These are phyloP conservation scores for Monilinia aucupariae DNA, from an alignment of 2,329 filamentous ascomycete species.

Conservation along the genomic window DNA sequence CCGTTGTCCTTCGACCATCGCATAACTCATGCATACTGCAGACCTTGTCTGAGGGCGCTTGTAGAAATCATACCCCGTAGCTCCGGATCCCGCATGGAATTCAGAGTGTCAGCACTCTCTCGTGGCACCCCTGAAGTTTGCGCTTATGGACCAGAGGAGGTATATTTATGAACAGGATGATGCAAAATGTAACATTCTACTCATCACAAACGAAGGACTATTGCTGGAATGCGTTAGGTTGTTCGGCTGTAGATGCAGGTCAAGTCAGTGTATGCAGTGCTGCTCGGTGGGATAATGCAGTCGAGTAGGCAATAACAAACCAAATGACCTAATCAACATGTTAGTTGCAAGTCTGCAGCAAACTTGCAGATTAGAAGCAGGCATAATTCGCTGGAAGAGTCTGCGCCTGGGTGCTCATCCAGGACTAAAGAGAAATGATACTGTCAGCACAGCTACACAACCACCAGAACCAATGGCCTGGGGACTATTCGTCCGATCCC, in stretches of 20 bases:
- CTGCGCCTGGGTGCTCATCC: constrained; percentile 13
- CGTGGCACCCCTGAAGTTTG: constrained; percentile 19
- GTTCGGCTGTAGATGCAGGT: constrained; percentile 13
- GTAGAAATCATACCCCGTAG: constrained; percentile 16
- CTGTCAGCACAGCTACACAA: constrained; percentile 16
- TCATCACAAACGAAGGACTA: constrained; percentile 7
- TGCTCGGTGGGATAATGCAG: constrained; percentile 4
- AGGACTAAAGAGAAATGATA: constrained; percentile 11
- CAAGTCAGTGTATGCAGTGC: constrained; percentile 6
- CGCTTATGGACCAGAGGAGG: constrained; percentile 15
- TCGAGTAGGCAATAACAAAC: constrained; percentile 13
- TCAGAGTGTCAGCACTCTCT: constrained; percentile 16
- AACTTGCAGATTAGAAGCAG: constrained; percentile 8
- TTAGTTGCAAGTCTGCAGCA: constrained; percentile 7
- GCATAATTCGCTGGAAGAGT: constrained; percentile 13
- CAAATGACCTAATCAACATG: constrained; percentile 12
- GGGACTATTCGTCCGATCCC: constrained; percentile 15
- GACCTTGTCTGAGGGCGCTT: constrained; percentile 19
- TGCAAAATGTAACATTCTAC: constrained; percentile 13
- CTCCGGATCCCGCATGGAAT: constrained; percentile 15
- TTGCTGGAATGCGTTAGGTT: constrained; percentile 8
- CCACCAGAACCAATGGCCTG: constrained; percentile 17
- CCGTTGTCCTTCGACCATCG: constrained; percentile 15
- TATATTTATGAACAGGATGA: constrained; percentile 18
- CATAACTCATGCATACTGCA: constrained; percentile 15